Evolutionary conservation across 306 rosid genomes (phyloP).

Genomic region (Vigna mungo): DNA sequence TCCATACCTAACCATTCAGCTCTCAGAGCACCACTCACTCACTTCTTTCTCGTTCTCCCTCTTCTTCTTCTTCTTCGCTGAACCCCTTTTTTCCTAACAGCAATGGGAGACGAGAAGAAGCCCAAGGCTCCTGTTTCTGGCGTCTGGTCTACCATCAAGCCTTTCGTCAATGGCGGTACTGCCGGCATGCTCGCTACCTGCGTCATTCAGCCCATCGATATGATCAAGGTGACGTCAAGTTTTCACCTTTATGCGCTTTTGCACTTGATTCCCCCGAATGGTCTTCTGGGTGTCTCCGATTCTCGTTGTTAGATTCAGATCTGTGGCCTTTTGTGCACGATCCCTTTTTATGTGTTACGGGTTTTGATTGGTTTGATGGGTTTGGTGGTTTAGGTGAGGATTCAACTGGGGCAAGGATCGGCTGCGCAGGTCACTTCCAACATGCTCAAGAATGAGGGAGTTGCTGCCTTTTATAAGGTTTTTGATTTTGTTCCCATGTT

Average conservation of each 20-base stretch:
- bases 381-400: constrained; percentile 77
- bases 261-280: neutral
- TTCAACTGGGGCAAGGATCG: constrained; percentile 97
- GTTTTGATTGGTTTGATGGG: constrained; percentile 16
- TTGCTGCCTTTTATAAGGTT: constrained; percentile 91
- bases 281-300: constrained; percentile 9
- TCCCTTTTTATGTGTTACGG: neutral
- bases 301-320: constrained; percentile 51
- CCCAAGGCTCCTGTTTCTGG: constrained; percentile 53
- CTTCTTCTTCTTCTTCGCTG: constrained; percentile 37
- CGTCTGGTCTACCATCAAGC: constrained; percentile 87
- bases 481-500: constrained; percentile 16
- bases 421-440: constrained; percentile 70
- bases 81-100: neutral
- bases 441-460: constrained; percentile 92
- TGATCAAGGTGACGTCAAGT: constrained; percentile 74
- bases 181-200: constrained; percentile 99
- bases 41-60: constrained; percentile 42
- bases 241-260: neutral
- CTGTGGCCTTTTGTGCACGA: constrained; percentile 47
- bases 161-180: constrained; percentile 92
- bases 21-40: neutral
- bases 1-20: neutral
- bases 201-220: constrained; percentile 94
- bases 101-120: constrained; percentile 95